A percentile compares a stretch with the other conserved stretches of the same genome.
phyloP scores from a whole-genome alignment of 306 rosid species.

The Psophocarpus tetragonolobus region DNA sequence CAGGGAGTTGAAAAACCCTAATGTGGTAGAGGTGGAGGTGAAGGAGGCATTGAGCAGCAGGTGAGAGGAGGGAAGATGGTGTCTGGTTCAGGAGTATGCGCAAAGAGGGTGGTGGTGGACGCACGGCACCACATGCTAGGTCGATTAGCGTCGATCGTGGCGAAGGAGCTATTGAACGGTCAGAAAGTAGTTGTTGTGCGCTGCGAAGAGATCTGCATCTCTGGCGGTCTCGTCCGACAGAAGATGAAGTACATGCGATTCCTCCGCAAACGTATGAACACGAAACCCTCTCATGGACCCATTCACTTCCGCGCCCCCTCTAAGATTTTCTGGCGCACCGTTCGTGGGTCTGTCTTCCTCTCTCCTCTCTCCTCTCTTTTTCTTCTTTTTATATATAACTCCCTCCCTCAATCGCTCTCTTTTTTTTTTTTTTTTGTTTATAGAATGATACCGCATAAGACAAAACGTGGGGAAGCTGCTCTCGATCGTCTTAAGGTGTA shows the following conservation, averaged over 20 bases:
- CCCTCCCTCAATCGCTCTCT: too few relatives aligned
- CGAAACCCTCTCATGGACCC: not conserved
- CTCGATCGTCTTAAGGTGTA: not conserved
- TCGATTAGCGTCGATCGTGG: not conserved
- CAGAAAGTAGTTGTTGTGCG: not conserved
- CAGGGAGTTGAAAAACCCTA: too few relatives aligned
- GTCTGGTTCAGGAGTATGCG: not conserved
- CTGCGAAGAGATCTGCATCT: not conserved
- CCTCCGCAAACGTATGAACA: conserved; percentile 11
- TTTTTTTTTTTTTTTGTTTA: not conserved
- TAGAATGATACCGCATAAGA: conserved; percentile 5
- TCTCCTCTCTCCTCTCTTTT: not conserved
- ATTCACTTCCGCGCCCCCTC: not conserved
- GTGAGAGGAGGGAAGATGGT: not conserved
- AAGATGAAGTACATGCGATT: not conserved
- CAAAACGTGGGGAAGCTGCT: conserved; percentile 9
- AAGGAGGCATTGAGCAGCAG: too few relatives aligned
- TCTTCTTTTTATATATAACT: too few relatives aligned
- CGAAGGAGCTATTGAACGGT: not conserved
- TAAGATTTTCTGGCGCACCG: not conserved
- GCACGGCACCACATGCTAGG: conserved; percentile 2
- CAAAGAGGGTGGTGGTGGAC: conserved; percentile 2
- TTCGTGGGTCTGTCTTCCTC: not conserved
- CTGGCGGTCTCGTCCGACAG: not conserved
- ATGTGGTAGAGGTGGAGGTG: too few relatives aligned